These are phyloP conservation scores for Sarocladium strictum DNA, from an alignment of 2,329 filamentous ascomycete genomes.

Conservation along the genomic window DNA sequence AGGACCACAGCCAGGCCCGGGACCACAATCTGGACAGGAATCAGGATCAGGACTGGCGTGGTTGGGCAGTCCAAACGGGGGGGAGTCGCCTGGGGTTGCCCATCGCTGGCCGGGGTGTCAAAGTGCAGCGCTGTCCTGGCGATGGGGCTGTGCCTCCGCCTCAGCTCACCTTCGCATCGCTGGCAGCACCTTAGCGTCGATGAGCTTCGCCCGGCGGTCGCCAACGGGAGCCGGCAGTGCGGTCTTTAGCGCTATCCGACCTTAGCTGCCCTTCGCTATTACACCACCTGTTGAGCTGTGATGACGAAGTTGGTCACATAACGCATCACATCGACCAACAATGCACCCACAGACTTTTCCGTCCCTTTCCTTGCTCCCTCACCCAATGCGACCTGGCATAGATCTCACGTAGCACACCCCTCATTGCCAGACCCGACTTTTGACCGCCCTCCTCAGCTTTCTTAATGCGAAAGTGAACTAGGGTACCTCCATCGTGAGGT, in stretches of 20 bases:
- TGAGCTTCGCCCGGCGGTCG: neutral
- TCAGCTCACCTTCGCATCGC: no score
- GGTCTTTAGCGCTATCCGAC: neutral
- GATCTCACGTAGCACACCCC: neutral
- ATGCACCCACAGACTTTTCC: neutral
- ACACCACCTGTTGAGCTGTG: neutral
- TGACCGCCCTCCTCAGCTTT: neutral
- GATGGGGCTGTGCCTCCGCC: neutral
- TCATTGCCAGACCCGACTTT: neutral
- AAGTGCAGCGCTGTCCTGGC: neutral
- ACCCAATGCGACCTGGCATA: neutral
- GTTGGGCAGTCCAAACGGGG: neutral
- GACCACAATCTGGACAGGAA: constrained; percentile 3
- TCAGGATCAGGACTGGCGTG: constrained; percentile 9
- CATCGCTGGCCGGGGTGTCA: neutral
- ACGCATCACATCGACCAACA: neutral
- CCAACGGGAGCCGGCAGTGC: neutral
- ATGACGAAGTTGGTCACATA: neutral
- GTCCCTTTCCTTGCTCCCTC: neutral
- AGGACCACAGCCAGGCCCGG: neutral
- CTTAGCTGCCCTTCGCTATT: constrained; percentile 4
- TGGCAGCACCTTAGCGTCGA: no score
- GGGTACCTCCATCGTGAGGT: no score
- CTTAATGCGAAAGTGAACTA: no score
- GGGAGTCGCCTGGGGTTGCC: neutral